A percentile compares a stretch with the other conserved stretches of the same genome.
These are phyloP conservation scores for Linnemannia elongata DNA, from an alignment of 192 early-diverging fungal genomes.

Conservation along the genomic window DNA sequence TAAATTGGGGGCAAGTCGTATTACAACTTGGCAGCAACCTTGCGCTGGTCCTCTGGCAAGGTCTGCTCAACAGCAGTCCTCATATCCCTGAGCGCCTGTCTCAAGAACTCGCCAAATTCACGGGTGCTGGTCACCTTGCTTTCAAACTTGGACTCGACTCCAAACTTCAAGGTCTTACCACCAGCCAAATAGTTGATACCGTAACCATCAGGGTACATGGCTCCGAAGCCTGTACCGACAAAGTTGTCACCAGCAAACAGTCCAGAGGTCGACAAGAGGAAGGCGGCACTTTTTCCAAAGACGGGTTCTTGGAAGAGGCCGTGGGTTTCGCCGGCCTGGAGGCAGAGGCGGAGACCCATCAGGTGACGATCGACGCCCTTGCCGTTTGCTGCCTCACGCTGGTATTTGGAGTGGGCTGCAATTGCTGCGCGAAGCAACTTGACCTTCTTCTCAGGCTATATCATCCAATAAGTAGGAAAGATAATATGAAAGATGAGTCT, in stretches of 20 bases:
- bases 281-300: conserved; percentile 74
- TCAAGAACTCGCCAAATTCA: conserved; percentile 37
- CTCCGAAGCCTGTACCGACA: conserved; percentile 89
- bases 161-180: conserved; percentile 78
- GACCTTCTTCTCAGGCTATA: conserved; percentile 68
- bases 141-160: conserved; percentile 80
- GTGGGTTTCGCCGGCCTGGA: conserved; percentile 59
- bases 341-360: conserved; percentile 76
- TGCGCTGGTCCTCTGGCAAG: conserved; percentile 47
- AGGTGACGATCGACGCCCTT: conserved; percentile 89
- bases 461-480: not conserved
- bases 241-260: conserved; percentile 78
- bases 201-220: conserved; percentile 84
- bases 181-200: conserved; percentile 89
- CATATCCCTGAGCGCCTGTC: conserved; percentile 47
- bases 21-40: conserved; percentile 41
- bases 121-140: conserved; percentile 28
- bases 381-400: conserved; percentile 79
- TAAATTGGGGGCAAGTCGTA: not conserved
- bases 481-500: not conserved
- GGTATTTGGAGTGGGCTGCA: conserved; percentile 75
- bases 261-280: conserved; percentile 83
- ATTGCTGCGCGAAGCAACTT: conserved; percentile 73
- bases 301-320: conserved; percentile 75
- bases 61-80: conserved; percentile 37